phyloP scores from a whole-genome alignment of 129 eudicot species.

The Flaveria sonorensis region DNA sequence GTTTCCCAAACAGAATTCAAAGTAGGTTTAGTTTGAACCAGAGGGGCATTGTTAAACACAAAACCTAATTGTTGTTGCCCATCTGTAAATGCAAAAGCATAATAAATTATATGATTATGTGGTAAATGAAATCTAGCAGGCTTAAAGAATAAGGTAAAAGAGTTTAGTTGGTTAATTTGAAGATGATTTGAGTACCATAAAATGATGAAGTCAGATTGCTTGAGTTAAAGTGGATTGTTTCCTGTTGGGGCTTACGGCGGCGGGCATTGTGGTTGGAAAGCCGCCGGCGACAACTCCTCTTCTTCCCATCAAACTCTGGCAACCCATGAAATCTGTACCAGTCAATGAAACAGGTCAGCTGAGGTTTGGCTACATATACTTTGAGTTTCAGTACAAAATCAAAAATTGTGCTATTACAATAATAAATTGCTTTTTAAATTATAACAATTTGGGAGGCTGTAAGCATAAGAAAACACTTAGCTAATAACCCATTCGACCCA shows the following conservation, averaged over 20 bases:
- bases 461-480: not conserved
- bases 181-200: constrained; percentile 53
- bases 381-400: not conserved
- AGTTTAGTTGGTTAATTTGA: not conserved
- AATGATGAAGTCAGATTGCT: constrained; percentile 60
- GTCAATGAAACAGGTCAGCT: not conserved
- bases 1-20: constrained; percentile 51
- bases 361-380: not conserved
- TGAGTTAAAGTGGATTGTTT: constrained; percentile 63
- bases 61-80: constrained; percentile 70
- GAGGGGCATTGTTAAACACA: constrained; percentile 47
- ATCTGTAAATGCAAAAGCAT: constrained; percentile 38
- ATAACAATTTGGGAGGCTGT: not conserved
- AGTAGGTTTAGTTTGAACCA: constrained; percentile 44
- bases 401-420: not conserved
- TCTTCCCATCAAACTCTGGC: constrained; percentile 87
- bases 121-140: not conserved
- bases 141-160: not conserved
- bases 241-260: constrained; percentile 86
- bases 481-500: not conserved
- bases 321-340: constrained; percentile 73
- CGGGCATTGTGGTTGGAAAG: constrained; percentile 97
- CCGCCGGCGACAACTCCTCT: constrained; percentile 86
- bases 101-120: not conserved
- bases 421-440: not conserved